Evolutionary conservation across 345 rosid species (phyloP).

Genomic region (Salix koriyanagi): DNA sequence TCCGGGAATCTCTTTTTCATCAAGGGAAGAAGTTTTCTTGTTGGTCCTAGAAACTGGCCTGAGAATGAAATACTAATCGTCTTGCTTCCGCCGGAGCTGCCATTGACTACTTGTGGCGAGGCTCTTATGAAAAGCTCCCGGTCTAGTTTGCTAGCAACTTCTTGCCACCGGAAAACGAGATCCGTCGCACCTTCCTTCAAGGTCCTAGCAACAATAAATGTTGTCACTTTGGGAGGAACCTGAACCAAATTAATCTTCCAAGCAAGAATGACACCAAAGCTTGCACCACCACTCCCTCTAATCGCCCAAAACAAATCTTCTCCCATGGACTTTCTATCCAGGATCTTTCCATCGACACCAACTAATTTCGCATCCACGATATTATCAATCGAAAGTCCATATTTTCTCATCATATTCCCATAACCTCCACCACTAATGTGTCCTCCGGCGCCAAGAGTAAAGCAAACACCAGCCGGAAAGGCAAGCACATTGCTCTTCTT

Average conservation of each 20-base stretch:
- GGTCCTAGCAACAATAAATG: conserved; percentile 27
- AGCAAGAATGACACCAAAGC: conserved; percentile 2
- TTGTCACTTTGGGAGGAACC: conserved; percentile 12
- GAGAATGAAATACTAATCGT: not conserved
- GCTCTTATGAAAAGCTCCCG: conserved; percentile 35
- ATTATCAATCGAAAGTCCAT: not conserved
- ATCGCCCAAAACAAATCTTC: conserved; percentile 10
- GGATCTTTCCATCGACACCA: not conserved
- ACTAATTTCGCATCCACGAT: not conserved
- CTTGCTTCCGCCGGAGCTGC: not conserved
- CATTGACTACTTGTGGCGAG: not conserved
- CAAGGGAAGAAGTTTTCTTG: not conserved
- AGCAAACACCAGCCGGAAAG: conserved; percentile 2
- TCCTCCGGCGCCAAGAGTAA: not conserved
- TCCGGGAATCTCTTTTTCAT: not conserved
- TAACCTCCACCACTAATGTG: conserved; percentile 9
- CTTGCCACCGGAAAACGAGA: conserved; percentile 34
- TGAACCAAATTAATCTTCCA: conserved; percentile 4
- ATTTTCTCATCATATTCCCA: not conserved
- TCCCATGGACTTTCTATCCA: conserved; percentile 1
- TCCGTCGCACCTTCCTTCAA: conserved; percentile 29
- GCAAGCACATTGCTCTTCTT: not conserved
- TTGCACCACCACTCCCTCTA: conserved; percentile 1
- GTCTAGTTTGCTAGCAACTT: conserved; percentile 27
- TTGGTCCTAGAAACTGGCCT: not conserved